A percentile compares a stretch with the other conserved stretches of the same genome.
Evolutionary conservation across 495 filamentous ascomycete species (phyloP).

Genomic region (Podospora conica): DNA sequence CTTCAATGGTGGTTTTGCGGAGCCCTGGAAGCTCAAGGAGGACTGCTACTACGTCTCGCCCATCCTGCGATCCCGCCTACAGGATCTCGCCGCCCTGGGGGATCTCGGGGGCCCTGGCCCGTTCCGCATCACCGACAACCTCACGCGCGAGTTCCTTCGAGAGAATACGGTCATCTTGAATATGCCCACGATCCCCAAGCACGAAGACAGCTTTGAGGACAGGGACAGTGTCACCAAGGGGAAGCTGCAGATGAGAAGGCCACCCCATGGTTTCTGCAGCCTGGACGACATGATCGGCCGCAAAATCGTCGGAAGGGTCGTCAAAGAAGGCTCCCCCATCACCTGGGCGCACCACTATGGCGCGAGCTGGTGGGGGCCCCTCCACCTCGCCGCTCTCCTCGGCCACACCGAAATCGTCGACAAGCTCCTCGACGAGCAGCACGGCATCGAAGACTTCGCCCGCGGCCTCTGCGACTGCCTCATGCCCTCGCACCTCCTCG

Average conservation of each 20-base stretch:
- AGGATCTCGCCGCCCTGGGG: not conserved
- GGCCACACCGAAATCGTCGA: not conserved
- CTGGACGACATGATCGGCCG: not conserved
- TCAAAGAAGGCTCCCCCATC: not conserved
- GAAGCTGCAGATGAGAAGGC: not conserved
- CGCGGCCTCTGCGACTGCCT: not conserved
- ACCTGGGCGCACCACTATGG: not conserved
- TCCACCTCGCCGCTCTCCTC: not conserved
- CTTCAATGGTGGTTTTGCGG: not conserved
- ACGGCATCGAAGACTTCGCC: not conserved
- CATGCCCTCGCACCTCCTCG: not conserved
- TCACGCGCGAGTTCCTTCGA: not conserved
- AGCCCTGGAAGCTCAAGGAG: not conserved
- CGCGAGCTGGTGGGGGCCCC: not conserved
- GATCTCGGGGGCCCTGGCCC: not conserved
- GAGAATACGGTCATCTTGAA: not conserved
- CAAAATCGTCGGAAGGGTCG: not conserved
- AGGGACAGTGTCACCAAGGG: not conserved
- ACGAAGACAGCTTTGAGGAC: not conserved
- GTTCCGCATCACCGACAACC: not conserved
- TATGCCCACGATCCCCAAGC: not conserved
- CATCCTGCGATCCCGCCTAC: not conserved
- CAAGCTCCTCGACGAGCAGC: not conserved
- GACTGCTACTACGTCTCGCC: not conserved
- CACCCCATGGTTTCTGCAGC: not conserved